Evolutionary conservation across 495 filamentous ascomycete genomes (phyloP), one percentile per base, ranked within the genome.

Genomic region (Amniculicola lignicola): DNA sequence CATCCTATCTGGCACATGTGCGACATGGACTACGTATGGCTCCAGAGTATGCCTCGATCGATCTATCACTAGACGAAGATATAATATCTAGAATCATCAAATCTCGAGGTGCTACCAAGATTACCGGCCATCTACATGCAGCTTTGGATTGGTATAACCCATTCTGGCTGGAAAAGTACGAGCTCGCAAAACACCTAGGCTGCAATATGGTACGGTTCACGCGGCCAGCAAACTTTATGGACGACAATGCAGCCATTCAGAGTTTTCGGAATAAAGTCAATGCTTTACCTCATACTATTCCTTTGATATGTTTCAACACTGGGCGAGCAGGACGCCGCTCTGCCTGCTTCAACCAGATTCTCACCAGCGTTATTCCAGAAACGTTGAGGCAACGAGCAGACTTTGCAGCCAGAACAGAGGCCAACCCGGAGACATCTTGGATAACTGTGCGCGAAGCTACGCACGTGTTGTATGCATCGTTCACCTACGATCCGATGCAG

Each of bases 121-220:
- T 89, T n/a, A 87, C 91, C 47, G 88, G 84, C 5, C 81, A 86
- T 67, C 79, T 59, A 1, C 43, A 64, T 16, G 46, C 62, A 11
- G 23, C 52, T 72, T 69, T 29, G 67, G 71, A 72, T 1, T 93
- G 88, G 88, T 74, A 79, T 33, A 77, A 87, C 44, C 72, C 82
- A 4, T 65, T 68, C 2, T 81, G 82, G 45, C 51, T 83, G 18
- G 47, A 46, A 21, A 38, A 41, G 0, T 72, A 68, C 35, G 57
- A 67, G 24, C 61, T 54, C 27, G 87, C 84, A 0, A 77, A 78
- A 49, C 69, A 66, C 10, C 70, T 90, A 3, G 86, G 86, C 0
- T 90, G 84, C 54, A 81, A 90, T 61, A 70, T 89, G 14, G 78
- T 88, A 14, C 81, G 84, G 2, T 77, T 91, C 51, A 80, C 82